Evolutionary conservation across 1,284 basidiomycete genomes (phyloP), one percentile per base, ranked within the genome.

Genomic region (Coniophora puteana): DNA sequence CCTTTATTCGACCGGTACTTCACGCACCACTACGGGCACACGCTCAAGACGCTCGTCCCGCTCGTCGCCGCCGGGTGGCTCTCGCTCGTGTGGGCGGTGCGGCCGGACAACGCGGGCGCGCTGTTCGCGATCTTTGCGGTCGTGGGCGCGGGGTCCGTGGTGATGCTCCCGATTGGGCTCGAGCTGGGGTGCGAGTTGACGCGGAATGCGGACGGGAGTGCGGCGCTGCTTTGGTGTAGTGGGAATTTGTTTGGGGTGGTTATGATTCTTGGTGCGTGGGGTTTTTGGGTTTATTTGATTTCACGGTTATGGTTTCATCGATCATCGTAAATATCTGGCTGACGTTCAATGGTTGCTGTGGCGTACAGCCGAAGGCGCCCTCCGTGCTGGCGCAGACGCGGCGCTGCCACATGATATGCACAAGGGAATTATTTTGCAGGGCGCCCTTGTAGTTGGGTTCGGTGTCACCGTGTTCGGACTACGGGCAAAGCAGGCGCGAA

Each of bases 1-100:
- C 89, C 88, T 0, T 60, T 89, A 3, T 83, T 89, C 51, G 88
- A 91, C 53, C 76, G 87, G 17, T 76, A 88, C 7, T 75, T 90
- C 44, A 88, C 85, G 2, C 71, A 78, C 47, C 79, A 78, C 47
- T 68, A 89, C 27, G 83, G 77, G 0, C 46, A 78, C 6, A 75
- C 77, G 2, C 52, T 70, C 40, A 86, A 84, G 44, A 44, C 78
- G 1, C 54, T 86, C 13, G 71, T 80, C 11, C 85, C 87, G 2
- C 54, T 80, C 37, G 65, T 84, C 8, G 79, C 71, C 7, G 68
- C 54, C 1, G 68, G 68, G 16, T 90, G 87, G 84, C 60, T 89
- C 16, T 75, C 77, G 10, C 62, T 90, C 10, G 81, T 90, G 29
- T 90, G 86, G 85, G 85, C 81, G 81, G 87, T 83, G 22, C 73